phyloP scores from a whole-genome alignment of 441 rosid species.

The Hura crepitans region DNA sequence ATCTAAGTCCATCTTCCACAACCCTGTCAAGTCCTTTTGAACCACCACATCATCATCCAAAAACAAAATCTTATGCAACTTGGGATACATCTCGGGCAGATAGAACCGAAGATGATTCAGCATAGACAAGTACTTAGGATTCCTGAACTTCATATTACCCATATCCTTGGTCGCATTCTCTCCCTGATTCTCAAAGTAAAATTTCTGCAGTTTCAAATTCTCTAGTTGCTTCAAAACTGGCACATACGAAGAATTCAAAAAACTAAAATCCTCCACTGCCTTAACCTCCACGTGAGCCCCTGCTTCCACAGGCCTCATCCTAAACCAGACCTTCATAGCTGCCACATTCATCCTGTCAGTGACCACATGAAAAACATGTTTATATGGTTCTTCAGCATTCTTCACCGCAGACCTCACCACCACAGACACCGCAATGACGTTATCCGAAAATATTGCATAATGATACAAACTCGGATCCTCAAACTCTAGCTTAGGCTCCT shows the following conservation, averaged over 20 bases:
- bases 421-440: constrained; percentile 86
- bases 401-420: constrained; percentile 84
- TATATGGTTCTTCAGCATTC: constrained; percentile 83
- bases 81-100: constrained; percentile 79
- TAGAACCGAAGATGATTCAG: constrained; percentile 76
- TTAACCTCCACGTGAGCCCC: constrained; percentile 75
- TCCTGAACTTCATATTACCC: constrained; percentile 44
- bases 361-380: constrained; percentile 88
- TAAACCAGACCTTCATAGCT: constrained; percentile 94
- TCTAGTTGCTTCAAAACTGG: constrained; percentile 74
- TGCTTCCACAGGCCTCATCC: constrained; percentile 78
- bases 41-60: constrained; percentile 72
- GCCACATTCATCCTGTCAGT: constrained; percentile 79
- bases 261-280: constrained; percentile 65
- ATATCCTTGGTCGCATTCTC: constrained; percentile 55
- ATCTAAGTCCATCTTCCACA: constrained; percentile 74
- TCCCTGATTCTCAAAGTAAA: constrained; percentile 42
- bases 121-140: constrained; percentile 58
- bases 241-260: constrained; percentile 64
- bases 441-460: constrained; percentile 79
- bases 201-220: constrained; percentile 52
- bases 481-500: constrained; percentile 44
- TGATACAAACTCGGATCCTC: constrained; percentile 77
- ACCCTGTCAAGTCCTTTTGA: constrained; percentile 71
- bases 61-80: constrained; percentile 52